Conservation (phyloP, 2,329 filamentous ascomycete species). For the Alternaria triticimaculans region DNA sequence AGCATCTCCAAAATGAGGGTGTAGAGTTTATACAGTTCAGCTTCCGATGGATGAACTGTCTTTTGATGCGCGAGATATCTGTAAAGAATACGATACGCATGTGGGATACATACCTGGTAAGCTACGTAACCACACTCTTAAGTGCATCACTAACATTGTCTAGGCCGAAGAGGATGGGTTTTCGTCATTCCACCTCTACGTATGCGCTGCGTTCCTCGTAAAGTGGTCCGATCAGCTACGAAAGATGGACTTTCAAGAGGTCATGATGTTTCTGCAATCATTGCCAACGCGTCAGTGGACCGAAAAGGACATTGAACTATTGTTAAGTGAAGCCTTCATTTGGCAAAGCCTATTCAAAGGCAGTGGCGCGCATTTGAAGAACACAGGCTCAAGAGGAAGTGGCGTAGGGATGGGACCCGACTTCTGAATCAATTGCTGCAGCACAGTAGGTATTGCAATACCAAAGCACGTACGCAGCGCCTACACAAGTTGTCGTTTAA, state of each 20-base stretch:
- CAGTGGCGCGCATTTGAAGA: slow-evolving; percentile 81
- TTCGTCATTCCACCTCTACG: slow-evolving; percentile 97
- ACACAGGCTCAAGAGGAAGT: slow-evolving; percentile 41
- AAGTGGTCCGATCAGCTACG: slow-evolving; percentile 97
- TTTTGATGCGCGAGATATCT: slow-evolving; percentile 96
- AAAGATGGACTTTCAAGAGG: slow-evolving; percentile 97
- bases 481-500: not conserved
- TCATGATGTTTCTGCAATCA: slow-evolving; percentile 99
- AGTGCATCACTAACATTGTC: slow-evolving; percentile 15
- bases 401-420: slow-evolving; percentile 50
- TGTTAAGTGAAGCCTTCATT: slow-evolving; percentile 96
- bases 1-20: slow-evolving; percentile 86
- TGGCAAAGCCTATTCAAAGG: slow-evolving; percentile 98
- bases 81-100: slow-evolving; percentile 97
- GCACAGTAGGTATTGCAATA: slow-evolving; percentile 11
- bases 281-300: slow-evolving; percentile 94
- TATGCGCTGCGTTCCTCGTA: slow-evolving; percentile 95
- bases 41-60: slow-evolving; percentile 99
- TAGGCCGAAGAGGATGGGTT: slow-evolving; percentile 98
- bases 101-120: slow-evolving; percentile 99
- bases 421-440: slow-evolving; percentile 27
- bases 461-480: slow-evolving; percentile 1
- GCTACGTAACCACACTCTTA: slow-evolving; percentile 36
- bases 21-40: slow-evolving; percentile 99
- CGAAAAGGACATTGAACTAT: slow-evolving; percentile 95